phyloP scores from a whole-genome alignment of 345 rosid species.

The Garcia nutans region DNA sequence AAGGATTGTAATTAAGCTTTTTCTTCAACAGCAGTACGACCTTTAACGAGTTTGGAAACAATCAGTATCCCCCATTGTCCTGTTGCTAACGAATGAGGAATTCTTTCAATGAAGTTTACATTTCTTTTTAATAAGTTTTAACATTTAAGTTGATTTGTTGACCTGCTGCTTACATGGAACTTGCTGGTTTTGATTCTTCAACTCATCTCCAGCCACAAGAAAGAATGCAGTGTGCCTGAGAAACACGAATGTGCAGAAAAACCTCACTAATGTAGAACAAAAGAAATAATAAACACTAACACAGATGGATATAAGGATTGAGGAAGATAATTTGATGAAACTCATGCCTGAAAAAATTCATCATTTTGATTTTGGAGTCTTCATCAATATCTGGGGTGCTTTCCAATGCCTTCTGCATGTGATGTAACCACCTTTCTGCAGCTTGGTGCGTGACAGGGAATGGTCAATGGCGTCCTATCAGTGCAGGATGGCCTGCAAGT shows the following conservation, averaged over 20 bases:
- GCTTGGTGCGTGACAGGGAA: slow-evolving; percentile 82
- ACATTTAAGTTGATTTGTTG: slow-evolving; percentile 36
- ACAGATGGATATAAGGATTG: not conserved
- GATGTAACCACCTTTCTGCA: slow-evolving; percentile 84
- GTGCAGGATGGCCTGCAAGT: slow-evolving; percentile 72
- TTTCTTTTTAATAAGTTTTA: not conserved
- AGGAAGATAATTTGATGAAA: not conserved
- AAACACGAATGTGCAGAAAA: not conserved
- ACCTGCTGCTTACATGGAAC: slow-evolving; percentile 50
- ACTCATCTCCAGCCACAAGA: slow-evolving; percentile 88
- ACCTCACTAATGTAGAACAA: not conserved
- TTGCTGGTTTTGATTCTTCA: slow-evolving; percentile 59
- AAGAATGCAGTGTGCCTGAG: slow-evolving; percentile 87
- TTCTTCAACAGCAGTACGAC: not conserved
- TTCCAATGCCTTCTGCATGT: slow-evolving; percentile 81
- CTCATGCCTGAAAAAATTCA: slow-evolving; percentile 73
- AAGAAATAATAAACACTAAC: not conserved
- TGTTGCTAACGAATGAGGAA: not conserved
- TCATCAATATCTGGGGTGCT: slow-evolving; percentile 57
- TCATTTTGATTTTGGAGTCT: slow-evolving; percentile 71
- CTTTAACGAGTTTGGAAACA: slow-evolving; percentile 2
- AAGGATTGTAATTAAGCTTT: not conserved
- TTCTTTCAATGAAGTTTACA: too few relatives aligned
- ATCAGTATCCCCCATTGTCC: not conserved
- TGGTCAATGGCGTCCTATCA: slow-evolving; percentile 83